These are phyloP conservation scores for Acer negundo DNA, from an alignment of 345 rosid genomes.

Conservation along the genomic window DNA sequence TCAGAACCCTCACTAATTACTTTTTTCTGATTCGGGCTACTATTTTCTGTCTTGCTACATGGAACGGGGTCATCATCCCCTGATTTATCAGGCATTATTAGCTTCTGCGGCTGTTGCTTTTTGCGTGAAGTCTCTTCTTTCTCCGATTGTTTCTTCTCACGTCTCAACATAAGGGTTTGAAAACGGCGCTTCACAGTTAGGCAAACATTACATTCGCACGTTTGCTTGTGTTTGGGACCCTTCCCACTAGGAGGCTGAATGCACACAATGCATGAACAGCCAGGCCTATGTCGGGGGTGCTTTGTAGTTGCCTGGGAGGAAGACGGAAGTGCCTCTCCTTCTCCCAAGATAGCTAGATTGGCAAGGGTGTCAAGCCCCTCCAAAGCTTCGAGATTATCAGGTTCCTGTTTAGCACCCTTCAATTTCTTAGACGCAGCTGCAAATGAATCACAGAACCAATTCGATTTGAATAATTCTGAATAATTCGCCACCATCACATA, in stretches of 20 bases:
- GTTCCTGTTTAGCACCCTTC: constrained; percentile 55
- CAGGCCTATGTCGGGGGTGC: constrained; percentile 92
- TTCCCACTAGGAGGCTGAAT: constrained; percentile 92
- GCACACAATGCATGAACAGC: constrained; percentile 93
- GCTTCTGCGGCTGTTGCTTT: constrained; percentile 40
- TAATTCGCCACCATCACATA: neutral
- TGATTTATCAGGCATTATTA: constrained; percentile 37
- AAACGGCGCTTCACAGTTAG: constrained; percentile 75
- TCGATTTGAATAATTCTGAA: constrained; percentile 11
- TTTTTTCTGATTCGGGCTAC: constrained; percentile 49
- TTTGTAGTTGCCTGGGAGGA: constrained; percentile 73
- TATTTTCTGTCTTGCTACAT: constrained; percentile 42
- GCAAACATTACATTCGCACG: constrained; percentile 83
- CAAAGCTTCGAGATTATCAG: constrained; percentile 45
- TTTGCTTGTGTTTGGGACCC: constrained; percentile 81
- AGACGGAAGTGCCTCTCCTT: constrained; percentile 46
- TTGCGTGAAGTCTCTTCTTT: constrained; percentile 52
- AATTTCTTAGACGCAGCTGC: constrained; percentile 51
- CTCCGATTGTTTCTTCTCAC: constrained; percentile 70
- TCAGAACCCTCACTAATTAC: constrained; percentile 44
- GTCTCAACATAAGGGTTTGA: constrained; percentile 62
- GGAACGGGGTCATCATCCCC: constrained; percentile 44
- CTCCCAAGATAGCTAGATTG: constrained; percentile 66
- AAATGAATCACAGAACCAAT: constrained; percentile 17
- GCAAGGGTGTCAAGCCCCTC: constrained; percentile 74